Conservation (phyloP, 176 grass and related monocot species). For the Eragrostis curvula region DNA sequence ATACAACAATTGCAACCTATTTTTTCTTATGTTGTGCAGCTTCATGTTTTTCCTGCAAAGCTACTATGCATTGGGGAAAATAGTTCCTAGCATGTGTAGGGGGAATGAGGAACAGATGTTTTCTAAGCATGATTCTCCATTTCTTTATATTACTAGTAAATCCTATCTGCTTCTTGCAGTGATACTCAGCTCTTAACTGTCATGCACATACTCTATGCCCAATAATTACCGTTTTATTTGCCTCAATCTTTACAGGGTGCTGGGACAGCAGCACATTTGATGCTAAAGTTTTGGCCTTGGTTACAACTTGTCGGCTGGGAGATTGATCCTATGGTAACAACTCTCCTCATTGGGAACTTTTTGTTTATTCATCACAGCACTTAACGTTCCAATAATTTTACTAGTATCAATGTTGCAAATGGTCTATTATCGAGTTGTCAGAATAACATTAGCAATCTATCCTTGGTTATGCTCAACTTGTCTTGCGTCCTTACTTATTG, state of each 20-base stretch:
- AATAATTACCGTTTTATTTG: slow-evolving; percentile 8
- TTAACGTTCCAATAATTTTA: neutral
- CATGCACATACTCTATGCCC: neutral
- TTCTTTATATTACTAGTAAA: neutral
- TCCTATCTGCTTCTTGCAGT: neutral
- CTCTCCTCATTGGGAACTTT: neutral
- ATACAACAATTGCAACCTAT: neutral
- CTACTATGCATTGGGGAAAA: neutral
- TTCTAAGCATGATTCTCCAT: neutral
- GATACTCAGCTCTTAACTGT: slow-evolving; percentile 1
- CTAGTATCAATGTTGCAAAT: neutral
- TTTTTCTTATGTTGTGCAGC: neutral
- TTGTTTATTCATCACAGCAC: slow-evolving; percentile 2
- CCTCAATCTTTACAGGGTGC: slow-evolving; percentile 63
- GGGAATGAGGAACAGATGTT: too few species aligned
- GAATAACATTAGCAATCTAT: slow-evolving; percentile 2
- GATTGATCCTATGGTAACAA: slow-evolving; percentile 79
- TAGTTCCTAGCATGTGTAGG: neutral
- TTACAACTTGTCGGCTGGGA: slow-evolving; percentile 89
- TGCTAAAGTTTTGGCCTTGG: slow-evolving; percentile 79
- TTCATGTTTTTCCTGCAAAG: slow-evolving; percentile 1
- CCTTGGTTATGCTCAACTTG: slow-evolving; percentile 22
- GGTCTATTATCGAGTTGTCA: neutral
- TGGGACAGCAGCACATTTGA: slow-evolving; percentile 75
- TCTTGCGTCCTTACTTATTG: neutral